Evolutionary conservation across 2,329 filamentous ascomycete species (phyloP), one percentile per base, ranked within the genome.

Genomic region (Fusarium nelsonii): DNA sequence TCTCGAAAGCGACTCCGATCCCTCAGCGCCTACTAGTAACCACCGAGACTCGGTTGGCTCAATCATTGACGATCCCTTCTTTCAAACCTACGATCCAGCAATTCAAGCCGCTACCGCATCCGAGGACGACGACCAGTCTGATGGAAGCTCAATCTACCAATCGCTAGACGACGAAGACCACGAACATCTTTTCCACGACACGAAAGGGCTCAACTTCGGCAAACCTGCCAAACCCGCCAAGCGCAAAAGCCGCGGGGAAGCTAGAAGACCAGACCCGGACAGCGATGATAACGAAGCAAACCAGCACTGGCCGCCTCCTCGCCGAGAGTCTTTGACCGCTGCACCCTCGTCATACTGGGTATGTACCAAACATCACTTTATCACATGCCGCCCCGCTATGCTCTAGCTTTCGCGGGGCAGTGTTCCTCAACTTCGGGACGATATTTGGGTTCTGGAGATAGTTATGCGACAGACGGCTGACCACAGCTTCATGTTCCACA

Each of bases 11-110:
- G 51, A 69, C 62, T 63, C 58, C 54, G 68, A 71, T 54, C 65
- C 68, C 48, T 65, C 54, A 39, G 60, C 58, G 37, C 53, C 58
- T 33, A 36, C 53, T 55, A 66, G 50, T 57, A 71, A 53, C 46
- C 76, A 78, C 71, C 81, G 84, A 63, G 83, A 84, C 70, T 88
- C 85, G 18, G 78, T 87, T 67, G 76, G 81, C 51, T 87, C 84
- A 62, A 84, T 87, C 64, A 78, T 85, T 73, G 84, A 88, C 81
- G 85, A 87, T 68, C 84, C 84, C 32, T 86, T 87, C 75, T 85
- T 86, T 77, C 81, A 82, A 71, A 81, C 80, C 67, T 83, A 83
- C 68, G 78, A 83, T 74, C 70, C 70, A 33, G 68, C 74, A 56
- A 63, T 72, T 55, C 71, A 76, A 65, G 67, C 73, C 23, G 67